Evolutionary conservation across 23 red algal genomes (phyloP), one percentile per base, ranked within the genome.

Genomic region (Pyropia haitanensis): DNA sequence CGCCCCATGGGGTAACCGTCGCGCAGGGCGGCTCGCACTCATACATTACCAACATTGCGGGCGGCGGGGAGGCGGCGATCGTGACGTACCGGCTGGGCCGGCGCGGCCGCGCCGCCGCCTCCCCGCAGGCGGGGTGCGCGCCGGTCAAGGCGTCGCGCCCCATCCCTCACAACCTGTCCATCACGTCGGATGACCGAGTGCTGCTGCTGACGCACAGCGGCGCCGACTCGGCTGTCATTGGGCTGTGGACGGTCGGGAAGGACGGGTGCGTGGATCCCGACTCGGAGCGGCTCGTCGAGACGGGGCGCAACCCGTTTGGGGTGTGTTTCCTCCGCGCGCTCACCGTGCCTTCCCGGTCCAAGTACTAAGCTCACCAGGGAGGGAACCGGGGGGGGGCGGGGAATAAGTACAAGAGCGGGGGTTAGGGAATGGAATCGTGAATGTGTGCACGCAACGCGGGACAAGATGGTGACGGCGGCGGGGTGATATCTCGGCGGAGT

Each of bases 301-400:
- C 60, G 24, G 73, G 73, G 22, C 46, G 20, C 16, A 77, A 77
- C 50, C 73, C 73, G 10, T 77, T 77, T 66, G 73, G 60, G 13
- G 15, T 66, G 10, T 77, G 56, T 34, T 48, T 77, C 16, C 32
- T 77, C 25, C 73, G 39, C 8, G 39, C 39, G 7, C 39, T 46
- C 39, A 12, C 39, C 39, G 39, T 46, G 39, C 39, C 39, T 1
- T 1, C 5, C 5, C 39, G 39, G 39, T 12, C 39, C 2, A 3
- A 5, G 2, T 32, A 5, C 39, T 46, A 46, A 46, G 39, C 39
- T 12, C 4, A 3, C 39, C 6, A 33, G 39, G 1, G 39, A 9
- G 2, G 39, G 39, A 4, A 0, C 10, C 13, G 39, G 39, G 4
- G 0, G 13, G 39, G 39, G 13, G 39, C 0, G 39, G 39, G 39